A percentile compares a stretch with the other conserved stretches of the same genome.
phyloP scores from a whole-genome alignment of 208 protist species.

The Trypanosoma mega region DNA sequence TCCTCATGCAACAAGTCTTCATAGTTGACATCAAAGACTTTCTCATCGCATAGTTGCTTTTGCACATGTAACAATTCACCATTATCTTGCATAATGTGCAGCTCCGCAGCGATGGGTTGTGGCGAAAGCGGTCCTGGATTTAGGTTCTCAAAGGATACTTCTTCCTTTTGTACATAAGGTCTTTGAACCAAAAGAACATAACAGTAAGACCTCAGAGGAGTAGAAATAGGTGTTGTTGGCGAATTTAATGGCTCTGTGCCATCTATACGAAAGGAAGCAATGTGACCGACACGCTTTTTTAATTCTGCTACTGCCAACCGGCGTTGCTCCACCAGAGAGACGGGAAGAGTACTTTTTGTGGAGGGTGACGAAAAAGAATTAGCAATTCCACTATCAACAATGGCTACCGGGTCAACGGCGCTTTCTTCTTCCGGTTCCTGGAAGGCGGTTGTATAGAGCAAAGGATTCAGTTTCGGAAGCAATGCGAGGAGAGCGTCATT shows the following conservation, averaged over 20 bases:
- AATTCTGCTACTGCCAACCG: constrained; percentile 24
- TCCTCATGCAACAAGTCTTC: constrained; percentile 72
- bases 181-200: constrained; percentile 59
- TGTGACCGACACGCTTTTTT: constrained; percentile 49
- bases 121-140: constrained; percentile 32
- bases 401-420: too few relatives aligned
- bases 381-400: not conserved
- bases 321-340: constrained; percentile 7
- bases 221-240: not conserved
- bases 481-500: constrained; percentile 25
- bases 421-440: constrained; percentile 10
- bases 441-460: constrained; percentile 34
- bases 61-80: constrained; percentile 65
- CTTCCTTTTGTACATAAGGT: constrained; percentile 36
- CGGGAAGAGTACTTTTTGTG: not conserved
- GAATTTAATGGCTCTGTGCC: not conserved
- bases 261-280: constrained; percentile 44
- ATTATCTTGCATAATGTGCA: constrained; percentile 65
- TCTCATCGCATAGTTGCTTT: constrained; percentile 42
- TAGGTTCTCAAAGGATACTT: constrained; percentile 38
- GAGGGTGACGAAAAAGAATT: too few relatives aligned
- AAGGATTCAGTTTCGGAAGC: constrained; percentile 18
- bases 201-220: constrained; percentile 9
- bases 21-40: constrained; percentile 43
- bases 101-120: constrained; percentile 55